Evolutionary conservation across 768 basidiomycete genomes (phyloP).

Genomic region (Hericium coralloides): DNA sequence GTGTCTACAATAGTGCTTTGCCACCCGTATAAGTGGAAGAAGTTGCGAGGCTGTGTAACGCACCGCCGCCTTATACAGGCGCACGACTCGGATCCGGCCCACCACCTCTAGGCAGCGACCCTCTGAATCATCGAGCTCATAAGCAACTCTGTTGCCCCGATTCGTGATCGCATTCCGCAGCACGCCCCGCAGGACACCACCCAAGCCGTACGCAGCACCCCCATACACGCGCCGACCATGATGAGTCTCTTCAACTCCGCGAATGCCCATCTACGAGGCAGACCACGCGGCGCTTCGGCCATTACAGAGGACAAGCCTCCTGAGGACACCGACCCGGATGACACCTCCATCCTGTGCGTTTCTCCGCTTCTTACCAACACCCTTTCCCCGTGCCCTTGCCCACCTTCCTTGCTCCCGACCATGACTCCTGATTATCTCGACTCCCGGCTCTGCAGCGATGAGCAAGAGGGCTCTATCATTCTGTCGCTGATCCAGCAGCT

Average conservation of each 20-base stretch:
- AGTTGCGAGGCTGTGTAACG: too few relatives aligned
- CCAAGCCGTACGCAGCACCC: too few relatives aligned
- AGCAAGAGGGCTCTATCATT: slow-evolving; percentile 89
- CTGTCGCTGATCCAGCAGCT: slow-evolving; percentile 83
- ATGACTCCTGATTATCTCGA: slow-evolving; percentile 35
- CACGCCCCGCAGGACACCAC: too few relatives aligned
- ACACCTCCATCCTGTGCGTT: slow-evolving; percentile 82
- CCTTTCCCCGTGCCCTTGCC: slow-evolving; percentile 88
- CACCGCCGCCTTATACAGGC: too few relatives aligned
- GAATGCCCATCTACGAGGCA: slow-evolving; percentile 22
- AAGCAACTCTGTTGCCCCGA: too few relatives aligned
- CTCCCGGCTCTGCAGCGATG: slow-evolving; percentile 49
- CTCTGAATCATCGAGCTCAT: too few relatives aligned
- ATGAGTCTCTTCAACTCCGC: slow-evolving; percentile 60
- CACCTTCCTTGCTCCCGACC: slow-evolving; percentile 81
- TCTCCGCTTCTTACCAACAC: slow-evolving; percentile 42
- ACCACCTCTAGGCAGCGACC: too few relatives aligned
- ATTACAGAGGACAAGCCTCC: slow-evolving; percentile 52
- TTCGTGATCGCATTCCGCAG: too few relatives aligned
- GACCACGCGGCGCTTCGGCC: slow-evolving; percentile 58
- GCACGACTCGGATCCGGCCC: too few relatives aligned
- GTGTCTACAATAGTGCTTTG: too few relatives aligned
- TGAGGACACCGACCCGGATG: slow-evolving; percentile 81
- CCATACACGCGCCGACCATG: slow-evolving; percentile 31
- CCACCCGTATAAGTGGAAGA: too few relatives aligned